Percentiles rank a stretch among this genome's conserved stretches.
Conservation (phyloP, 73 alveolate genomes). For the Paramecium pentaurelia region DNA sequence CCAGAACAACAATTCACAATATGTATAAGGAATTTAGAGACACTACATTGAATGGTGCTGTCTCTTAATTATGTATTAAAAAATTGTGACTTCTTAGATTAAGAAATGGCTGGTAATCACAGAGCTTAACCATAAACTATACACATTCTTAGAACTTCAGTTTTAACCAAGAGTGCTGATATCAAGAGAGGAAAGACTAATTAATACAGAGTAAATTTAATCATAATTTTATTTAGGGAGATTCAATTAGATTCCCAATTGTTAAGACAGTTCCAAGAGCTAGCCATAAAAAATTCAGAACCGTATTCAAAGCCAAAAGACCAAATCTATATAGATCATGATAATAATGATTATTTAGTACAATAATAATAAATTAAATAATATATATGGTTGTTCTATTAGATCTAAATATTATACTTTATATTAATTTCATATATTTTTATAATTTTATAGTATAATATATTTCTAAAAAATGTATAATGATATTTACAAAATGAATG, state of each 20-base stretch:
- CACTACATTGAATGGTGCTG: slow-evolving; percentile 85
- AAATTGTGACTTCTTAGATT: slow-evolving; percentile 37
- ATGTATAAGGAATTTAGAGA: slow-evolving; percentile 95
- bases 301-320: slow-evolving; percentile 61
- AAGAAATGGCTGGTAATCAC: slow-evolving; percentile 94
- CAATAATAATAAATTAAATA: background rate
- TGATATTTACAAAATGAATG: background rate
- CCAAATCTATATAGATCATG: slow-evolving; percentile 57
- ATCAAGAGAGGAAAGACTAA: slow-evolving; percentile 28
- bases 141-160: slow-evolving; percentile 81
- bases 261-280: slow-evolving; percentile 60
- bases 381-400: background rate
- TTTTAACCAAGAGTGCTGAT: background rate
- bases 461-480: no score
- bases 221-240: slow-evolving; percentile 20
- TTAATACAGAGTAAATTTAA: background rate
- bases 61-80: slow-evolving; percentile 73
- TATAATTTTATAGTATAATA: no score
- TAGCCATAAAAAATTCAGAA: slow-evolving; percentile 51
- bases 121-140: slow-evolving; percentile 87
- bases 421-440: no score
- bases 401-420: background rate
- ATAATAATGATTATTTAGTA: background rate
- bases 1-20: slow-evolving; percentile 91
- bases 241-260: slow-evolving; percentile 60